Evolutionary conservation across 2,329 filamentous ascomycete species (phyloP).

Genomic region (Paracamarosporium sp.): DNA sequence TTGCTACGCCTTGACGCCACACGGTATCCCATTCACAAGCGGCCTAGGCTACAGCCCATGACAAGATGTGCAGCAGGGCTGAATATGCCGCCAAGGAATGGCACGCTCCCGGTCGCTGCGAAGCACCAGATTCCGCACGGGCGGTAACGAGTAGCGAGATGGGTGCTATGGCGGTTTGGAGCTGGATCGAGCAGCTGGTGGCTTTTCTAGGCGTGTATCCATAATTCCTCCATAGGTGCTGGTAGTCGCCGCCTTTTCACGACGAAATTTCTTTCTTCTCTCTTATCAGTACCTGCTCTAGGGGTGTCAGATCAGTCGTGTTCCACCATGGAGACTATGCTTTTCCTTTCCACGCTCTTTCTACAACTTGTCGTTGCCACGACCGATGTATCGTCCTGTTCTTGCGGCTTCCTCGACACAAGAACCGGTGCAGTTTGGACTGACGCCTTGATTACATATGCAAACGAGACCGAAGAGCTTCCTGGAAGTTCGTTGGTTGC

Average conservation of each 20-base stretch:
- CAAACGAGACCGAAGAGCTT: constrained; percentile 50
- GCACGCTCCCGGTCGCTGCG: not conserved
- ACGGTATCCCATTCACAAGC: not conserved
- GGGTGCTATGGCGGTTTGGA: not conserved
- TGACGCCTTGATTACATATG: constrained; percentile 53
- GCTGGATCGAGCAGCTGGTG: not conserved
- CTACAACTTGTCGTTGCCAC: constrained; percentile 4
- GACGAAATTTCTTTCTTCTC: not conserved
- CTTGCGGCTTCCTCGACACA: constrained; percentile 52
- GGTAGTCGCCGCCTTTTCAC: not conserved
- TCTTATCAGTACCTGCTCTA: not conserved
- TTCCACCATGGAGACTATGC: not conserved
- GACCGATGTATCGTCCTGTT: constrained; percentile 34
- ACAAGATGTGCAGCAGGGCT: not conserved
- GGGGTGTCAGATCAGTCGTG: no score
- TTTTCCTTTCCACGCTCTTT: not conserved
- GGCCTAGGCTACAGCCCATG: not conserved
- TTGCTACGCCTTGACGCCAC: not conserved
- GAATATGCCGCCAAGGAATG: not conserved
- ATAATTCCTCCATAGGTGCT: not conserved
- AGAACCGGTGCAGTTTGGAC: constrained; percentile 47
- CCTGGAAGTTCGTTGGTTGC: constrained; percentile 43
- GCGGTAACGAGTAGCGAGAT: not conserved
- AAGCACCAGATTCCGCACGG: not conserved
- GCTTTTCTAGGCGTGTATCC: not conserved